phyloP scores from a whole-genome alignment of 768 basidiomycete species.

The Suillus plorans region DNA sequence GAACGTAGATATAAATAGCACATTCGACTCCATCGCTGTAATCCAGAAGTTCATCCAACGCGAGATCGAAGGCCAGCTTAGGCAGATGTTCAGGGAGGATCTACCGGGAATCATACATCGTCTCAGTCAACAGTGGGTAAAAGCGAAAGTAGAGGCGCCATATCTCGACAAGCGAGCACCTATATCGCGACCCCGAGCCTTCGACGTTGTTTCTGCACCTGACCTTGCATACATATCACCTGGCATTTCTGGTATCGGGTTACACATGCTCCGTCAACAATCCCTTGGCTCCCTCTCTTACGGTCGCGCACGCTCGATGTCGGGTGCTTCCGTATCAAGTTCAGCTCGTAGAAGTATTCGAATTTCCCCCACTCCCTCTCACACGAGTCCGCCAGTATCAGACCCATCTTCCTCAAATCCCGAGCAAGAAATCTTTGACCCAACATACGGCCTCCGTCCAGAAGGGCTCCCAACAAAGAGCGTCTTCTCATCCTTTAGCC shows the following conservation, averaged over 20 bases:
- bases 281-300: constrained; percentile 19
- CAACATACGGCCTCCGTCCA: constrained; percentile 92
- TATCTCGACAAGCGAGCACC: constrained; percentile 63
- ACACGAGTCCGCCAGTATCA: constrained; percentile 18
- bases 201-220: constrained; percentile 44
- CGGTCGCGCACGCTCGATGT: constrained; percentile 38
- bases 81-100: constrained; percentile 98
- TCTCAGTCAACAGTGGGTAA: constrained; percentile 94
- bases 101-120: constrained; percentile 95
- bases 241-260: constrained; percentile 14
- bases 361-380: constrained; percentile 17
- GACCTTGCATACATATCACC: constrained; percentile 32
- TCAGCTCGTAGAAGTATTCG: constrained; percentile 25
- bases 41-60: constrained; percentile 97
- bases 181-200: constrained; percentile 28
- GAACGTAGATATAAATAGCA: constrained; percentile 95
- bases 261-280: constrained; percentile 24
- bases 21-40: constrained; percentile 96
- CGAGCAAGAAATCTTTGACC: constrained; percentile 85
- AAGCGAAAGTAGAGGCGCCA: constrained; percentile 90
- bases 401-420: constrained; percentile 33
- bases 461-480: constrained; percentile 87
- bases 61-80: constrained; percentile 94
- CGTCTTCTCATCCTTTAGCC: constrained; percentile 75
- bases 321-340: constrained; percentile 42